These are phyloP conservation scores for Fusarium austroafricanum DNA, from an alignment of 2,329 filamentous ascomycete species.

Conservation along the genomic window DNA sequence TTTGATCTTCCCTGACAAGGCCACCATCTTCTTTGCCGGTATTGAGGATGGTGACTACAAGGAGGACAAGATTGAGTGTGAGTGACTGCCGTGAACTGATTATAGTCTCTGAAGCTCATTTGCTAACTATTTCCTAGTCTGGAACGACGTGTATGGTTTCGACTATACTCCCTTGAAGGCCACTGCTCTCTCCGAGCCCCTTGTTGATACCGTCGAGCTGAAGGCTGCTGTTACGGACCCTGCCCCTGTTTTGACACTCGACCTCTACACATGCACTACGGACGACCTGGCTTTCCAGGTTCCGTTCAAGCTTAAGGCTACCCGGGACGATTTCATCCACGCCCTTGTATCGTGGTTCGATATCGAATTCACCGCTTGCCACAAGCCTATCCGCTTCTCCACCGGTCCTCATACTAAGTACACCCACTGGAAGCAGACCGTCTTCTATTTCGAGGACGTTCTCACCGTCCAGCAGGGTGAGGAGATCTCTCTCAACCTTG, in stretches of 20 bases:
- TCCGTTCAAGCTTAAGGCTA: conserved; percentile 79
- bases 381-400: conserved; percentile 97
- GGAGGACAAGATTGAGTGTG: conserved; percentile 99
- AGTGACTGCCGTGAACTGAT: conserved; percentile 54
- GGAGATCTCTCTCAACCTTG: conserved; percentile 76
- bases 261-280: conserved; percentile 89
- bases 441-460: conserved; percentile 96
- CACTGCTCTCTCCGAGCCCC: conserved; percentile 92
- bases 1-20: conserved; percentile 98
- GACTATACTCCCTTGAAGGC: conserved; percentile 94
- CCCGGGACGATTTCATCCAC: conserved; percentile 94
- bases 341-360: conserved; percentile 99
- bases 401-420: conserved; percentile 99
- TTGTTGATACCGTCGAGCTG: conserved; percentile 97
- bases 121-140: conserved; percentile 70
- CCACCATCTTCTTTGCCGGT: conserved; percentile 94
- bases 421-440: conserved; percentile 99
- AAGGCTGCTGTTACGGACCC: conserved; percentile 98
- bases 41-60: conserved; percentile 99
- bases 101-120: neutral
- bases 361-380: conserved; percentile 97
- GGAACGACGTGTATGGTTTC: conserved; percentile 99
- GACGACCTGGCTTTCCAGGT: conserved; percentile 86
- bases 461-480: conserved; percentile 92
- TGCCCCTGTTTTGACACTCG: conserved; percentile 83